Base-by-base conservation (phyloP, 352 stramenopile genomes). In the Globisporangium paroecandrum region DNA sequence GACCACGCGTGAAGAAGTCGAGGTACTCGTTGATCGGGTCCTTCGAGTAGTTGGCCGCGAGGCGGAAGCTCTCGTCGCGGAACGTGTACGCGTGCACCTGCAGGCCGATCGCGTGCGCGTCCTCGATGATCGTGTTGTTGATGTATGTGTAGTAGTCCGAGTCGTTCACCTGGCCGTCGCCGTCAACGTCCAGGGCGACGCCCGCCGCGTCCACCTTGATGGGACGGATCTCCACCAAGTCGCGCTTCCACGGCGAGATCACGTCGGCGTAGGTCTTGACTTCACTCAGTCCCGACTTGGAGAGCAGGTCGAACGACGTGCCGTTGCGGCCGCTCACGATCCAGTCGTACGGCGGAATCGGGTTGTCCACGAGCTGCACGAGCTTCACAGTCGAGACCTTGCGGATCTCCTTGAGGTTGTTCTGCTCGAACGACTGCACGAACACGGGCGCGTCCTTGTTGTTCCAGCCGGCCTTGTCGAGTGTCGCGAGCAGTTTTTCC, bases 221-320 rank as follows among this genome's bases (percentile, higher is more conserved):
- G 4, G 81, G 73, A 13, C 87, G 65, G 7, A 76, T 69, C 56
- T 87, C 80, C 20, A 93, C 71, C 47, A 97, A 56, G 59, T 93
- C 86, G 68, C 87, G 85, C 72, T 97, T 97, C 73, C 87, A 92
- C 13, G 83, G 84, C 49, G 87, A 89, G 54, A 97, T 77, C 55
- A 81, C 73, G 68, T 87, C 66, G 25, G 76, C 89, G 74, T 94
- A 90, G 54, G 78, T 88, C 66, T 74, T 77, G 46, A 85, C 82
- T 64, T 87, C 87, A 9, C 77, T 76, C 36, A 95, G 84, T 38
- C 81, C 77, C 12, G 72, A 69, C 8, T 76, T 73, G 49, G 83
- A 84, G 62, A 91, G 69, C 73, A 88, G 55, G 67, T 92, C 77
- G 25, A 70, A 65, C 65, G 78, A 83, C 61, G 82, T 80, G 54